Conservation (phyloP, 768 basidiomycete species). For the Pleurotus cornucopiae region DNA sequence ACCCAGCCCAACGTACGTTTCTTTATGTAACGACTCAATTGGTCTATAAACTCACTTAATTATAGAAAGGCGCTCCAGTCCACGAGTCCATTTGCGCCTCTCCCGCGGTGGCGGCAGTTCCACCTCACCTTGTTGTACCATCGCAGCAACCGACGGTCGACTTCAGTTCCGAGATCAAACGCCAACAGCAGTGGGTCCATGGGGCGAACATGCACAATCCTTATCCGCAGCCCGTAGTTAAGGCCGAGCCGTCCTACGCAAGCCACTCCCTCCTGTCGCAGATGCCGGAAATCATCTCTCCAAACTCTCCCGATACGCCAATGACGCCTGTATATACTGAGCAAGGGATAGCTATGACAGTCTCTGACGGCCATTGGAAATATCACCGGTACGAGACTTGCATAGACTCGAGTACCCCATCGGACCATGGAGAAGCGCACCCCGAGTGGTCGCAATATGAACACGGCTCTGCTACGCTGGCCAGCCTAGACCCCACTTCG, state of each 20-base stretch:
- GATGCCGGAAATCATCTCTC: not conserved
- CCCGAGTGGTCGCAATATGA: too few relatives aligned
- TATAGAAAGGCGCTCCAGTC: not conserved
- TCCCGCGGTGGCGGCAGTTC: not conserved
- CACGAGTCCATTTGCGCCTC: not conserved
- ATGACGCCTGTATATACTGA: not conserved
- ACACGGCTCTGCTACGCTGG: too few relatives aligned
- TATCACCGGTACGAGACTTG: too few relatives aligned
- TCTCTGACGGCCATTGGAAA: too few relatives aligned
- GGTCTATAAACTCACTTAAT: too few relatives aligned
- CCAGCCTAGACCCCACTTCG: too few relatives aligned
- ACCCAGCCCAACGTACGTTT: not conserved
- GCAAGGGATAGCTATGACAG: not conserved
- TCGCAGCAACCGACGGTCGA: slow-evolving; percentile 6
- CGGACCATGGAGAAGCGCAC: too few relatives aligned
- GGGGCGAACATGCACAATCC: not conserved
- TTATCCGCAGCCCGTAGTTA: not conserved
- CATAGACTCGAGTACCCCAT: too few relatives aligned
- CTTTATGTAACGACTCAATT: not conserved
- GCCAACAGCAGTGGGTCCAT: not conserved
- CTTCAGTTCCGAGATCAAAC: not conserved
- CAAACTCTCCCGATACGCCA: not conserved
- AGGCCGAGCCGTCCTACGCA: not conserved
- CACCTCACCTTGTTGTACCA: slow-evolving; percentile 7
- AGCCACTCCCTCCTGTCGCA: not conserved